phyloP scores from a whole-genome alignment of 257 asterid genomes.

The Euphrasia confusa region DNA sequence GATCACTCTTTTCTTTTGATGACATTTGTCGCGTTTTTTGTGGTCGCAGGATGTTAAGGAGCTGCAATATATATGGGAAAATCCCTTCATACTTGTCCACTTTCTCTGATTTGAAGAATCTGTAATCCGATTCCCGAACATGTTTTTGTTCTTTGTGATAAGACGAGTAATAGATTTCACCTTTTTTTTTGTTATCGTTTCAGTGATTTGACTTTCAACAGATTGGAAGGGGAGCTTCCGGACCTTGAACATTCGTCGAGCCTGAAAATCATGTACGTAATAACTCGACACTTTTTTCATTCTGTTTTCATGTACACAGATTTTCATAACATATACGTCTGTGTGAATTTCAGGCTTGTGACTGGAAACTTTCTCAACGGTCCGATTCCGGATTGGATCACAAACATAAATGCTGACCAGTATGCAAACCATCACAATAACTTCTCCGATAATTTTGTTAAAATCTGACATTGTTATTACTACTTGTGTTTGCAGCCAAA shows the following conservation, averaged over 20 bases:
- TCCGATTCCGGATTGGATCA: slow-evolving; percentile 39
- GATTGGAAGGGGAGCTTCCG: slow-evolving; percentile 44
- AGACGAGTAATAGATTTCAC: background rate
- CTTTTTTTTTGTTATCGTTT: slow-evolving; percentile 19
- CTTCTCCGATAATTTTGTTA: background rate
- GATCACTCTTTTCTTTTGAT: too few relatives aligned
- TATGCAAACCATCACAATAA: slow-evolving; percentile 23
- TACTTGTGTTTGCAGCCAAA: slow-evolving; percentile 31
- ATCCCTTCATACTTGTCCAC: slow-evolving; percentile 33
- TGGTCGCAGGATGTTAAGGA: slow-evolving; percentile 54
- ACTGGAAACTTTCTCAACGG: slow-evolving; percentile 49
- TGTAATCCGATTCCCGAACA: slow-evolving; percentile 28
- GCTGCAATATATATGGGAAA: slow-evolving; percentile 48
- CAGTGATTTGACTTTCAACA: slow-evolving; percentile 69
- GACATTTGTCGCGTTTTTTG: background rate
- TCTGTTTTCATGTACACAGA: background rate
- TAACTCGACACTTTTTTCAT: slow-evolving; percentile 3
- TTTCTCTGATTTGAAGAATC: slow-evolving; percentile 24
- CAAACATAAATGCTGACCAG: slow-evolving; percentile 22
- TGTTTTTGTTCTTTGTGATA: too few relatives aligned
- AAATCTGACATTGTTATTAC: slow-evolving; percentile 7
- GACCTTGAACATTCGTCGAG: slow-evolving; percentile 20
- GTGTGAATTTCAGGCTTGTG: slow-evolving; percentile 33
- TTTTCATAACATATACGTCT: background rate
- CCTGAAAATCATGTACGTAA: slow-evolving; percentile 37